Base-by-base conservation (phyloP, 192 early-diverging fungal genomes). In the Podila verticillata region DNA sequence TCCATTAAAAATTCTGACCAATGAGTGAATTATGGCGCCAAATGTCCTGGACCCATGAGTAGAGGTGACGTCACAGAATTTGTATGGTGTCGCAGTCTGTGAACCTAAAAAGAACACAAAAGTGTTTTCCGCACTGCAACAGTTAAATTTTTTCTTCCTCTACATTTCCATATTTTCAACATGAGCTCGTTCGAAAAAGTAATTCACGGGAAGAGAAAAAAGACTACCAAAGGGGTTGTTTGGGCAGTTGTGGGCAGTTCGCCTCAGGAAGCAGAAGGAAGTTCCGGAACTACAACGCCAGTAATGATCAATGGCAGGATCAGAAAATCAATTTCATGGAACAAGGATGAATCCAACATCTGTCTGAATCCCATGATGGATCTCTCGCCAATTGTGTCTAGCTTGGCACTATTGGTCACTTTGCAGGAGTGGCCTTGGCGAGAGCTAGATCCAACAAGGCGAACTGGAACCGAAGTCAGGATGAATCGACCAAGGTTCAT, bases 121-220 rank as follows among this genome's bases (percentile, higher is more conserved):
- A 68, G 31, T 57, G 61, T 68, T 62, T 65, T 58, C 36, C 61
- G 20, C 51, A 26, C 32, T 24, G 39, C 15, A 56, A 68, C 48
- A 61, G 59, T 47, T 58, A 35, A 74, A 64, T 80, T 72, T 65
- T 72, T 72, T 72, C 77, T 48, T 72, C 66, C 70, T 72, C 70
- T 80, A 72, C 71, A 72, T 68, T 72, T 66, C 77, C 77, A 65
- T 65, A 80, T 80, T 68, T 80, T 65, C 70, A 80, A 80, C 77
- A 80, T 80, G 77, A 80, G 70, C 77, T 68, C 77, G 65, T 80
- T 80, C 66, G 77, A 80, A 70, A 80, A 80, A 80, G 77, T 80
- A 80, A 80, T 68, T 32, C 28, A 31, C 58, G 30, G 26, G 58
- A 31, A 44, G 68, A 62, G 56, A 51, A 59, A 48, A 22, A 39